A percentile compares a stretch with the other conserved stretches of the same genome.
phyloP scores from a whole-genome alignment of 2,329 filamentous ascomycete genomes.

The Ilyonectria mors-panacis region DNA sequence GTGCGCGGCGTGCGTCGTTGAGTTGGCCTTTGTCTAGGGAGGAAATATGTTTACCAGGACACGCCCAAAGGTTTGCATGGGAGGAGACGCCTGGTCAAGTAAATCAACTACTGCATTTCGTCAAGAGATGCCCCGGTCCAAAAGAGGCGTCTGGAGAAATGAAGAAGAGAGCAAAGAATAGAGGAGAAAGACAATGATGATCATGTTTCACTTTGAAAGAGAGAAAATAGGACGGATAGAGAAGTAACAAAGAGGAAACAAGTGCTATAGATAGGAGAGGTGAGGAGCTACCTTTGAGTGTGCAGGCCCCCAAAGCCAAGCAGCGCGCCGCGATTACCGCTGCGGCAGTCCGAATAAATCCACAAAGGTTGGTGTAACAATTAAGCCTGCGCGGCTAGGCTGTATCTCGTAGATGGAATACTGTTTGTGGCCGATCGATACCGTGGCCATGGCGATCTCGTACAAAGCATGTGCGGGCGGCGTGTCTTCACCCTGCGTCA shows the following conservation, averaged over 20 bases:
- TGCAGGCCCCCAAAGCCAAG: slow-evolving; percentile 1
- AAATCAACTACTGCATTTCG: neutral
- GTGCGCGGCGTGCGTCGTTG: neutral
- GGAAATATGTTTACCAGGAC: neutral
- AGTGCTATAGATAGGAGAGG: neutral
- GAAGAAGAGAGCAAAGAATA: neutral
- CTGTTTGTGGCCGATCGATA: neutral
- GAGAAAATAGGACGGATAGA: neutral
- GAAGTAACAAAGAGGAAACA: neutral
- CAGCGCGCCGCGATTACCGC: neutral
- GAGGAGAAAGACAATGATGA: neutral
- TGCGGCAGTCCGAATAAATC: neutral
- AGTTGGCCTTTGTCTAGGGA: neutral
- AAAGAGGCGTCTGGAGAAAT: neutral
- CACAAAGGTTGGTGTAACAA: neutral
- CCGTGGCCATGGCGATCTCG: neutral
- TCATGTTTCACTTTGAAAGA: neutral
- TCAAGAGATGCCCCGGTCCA: neutral
- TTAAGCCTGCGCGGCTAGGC: neutral
- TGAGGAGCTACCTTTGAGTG: neutral
- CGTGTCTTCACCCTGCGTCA: neutral
- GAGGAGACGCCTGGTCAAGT: neutral
- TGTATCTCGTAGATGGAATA: neutral
- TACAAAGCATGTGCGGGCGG: slow-evolving; percentile 1
- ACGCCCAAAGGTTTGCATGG: neutral